These are phyloP conservation scores for Aspergillus sp. DNA, from an alignment of 2,329 filamentous ascomycete genomes.

Conservation along the genomic window DNA sequence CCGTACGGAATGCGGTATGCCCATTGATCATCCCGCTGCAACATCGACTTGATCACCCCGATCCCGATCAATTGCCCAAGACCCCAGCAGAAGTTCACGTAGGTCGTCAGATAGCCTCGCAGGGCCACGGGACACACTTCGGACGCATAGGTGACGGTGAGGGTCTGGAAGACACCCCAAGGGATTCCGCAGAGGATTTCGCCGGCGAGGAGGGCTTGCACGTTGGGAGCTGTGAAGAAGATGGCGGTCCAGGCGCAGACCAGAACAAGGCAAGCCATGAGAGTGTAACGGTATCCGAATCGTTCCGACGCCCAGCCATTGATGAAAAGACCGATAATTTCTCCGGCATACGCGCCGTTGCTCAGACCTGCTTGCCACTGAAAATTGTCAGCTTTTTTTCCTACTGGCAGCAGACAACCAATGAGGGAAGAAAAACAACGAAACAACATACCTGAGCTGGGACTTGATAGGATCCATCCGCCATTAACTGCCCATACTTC, in stretches of 20 bases:
- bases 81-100: conserved; percentile 42
- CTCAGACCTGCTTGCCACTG: conserved; percentile 41
- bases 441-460: conserved; percentile 28
- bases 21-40: conserved; percentile 41
- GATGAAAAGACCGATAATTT: conserved; percentile 45
- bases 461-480: conserved; percentile 32
- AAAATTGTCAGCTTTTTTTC: conserved; percentile 2
- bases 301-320: conserved; percentile 45
- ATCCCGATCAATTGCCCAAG: conserved; percentile 45
- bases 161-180: conserved; percentile 46
- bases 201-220: conserved; percentile 41
- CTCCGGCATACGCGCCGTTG: conserved; percentile 37
- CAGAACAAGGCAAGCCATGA: conserved; percentile 40
- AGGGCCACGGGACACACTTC: conserved; percentile 42
- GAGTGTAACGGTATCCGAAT: conserved; percentile 46
- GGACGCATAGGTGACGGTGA: conserved; percentile 41
- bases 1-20: conserved; percentile 46
- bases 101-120: conserved; percentile 39
- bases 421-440: background rate
- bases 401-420: background rate
- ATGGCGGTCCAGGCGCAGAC: conserved; percentile 43
- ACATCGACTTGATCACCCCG: conserved; percentile 44
- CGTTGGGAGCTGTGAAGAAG: conserved; percentile 44
- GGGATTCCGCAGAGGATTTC: conserved; percentile 46
- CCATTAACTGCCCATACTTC: conserved; percentile 31